phyloP scores from a whole-genome alignment of 1,284 basidiomycete species.

The Kalmanozyma brasiliensis region DNA sequence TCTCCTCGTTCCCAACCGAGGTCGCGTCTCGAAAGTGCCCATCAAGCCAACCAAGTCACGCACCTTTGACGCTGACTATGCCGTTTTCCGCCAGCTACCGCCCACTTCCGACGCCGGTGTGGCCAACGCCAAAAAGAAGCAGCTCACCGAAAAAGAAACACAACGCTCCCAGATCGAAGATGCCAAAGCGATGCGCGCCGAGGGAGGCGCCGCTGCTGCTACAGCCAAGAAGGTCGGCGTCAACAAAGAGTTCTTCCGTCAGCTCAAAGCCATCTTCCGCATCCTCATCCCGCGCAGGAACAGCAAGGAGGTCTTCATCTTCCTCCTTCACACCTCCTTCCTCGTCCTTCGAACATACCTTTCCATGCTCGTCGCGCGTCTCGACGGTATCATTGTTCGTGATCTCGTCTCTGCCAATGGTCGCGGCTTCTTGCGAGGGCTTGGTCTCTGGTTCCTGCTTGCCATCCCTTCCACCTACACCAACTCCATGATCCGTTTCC shows the following conservation, averaged over 20 bases:
- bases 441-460: conserved; percentile 88
- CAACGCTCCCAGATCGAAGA: conserved; percentile 47
- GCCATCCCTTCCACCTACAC: conserved; percentile 94
- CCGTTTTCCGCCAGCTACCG: conserved; percentile 55
- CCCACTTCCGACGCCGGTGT: conserved; percentile 46
- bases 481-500: conserved; percentile 92
- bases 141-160: conserved; percentile 34
- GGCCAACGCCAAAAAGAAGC: conserved; percentile 28
- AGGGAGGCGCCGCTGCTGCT: conserved; percentile 61
- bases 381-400: conserved; percentile 90
- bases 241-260: conserved; percentile 81
- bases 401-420: conserved; percentile 89
- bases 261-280: conserved; percentile 65
- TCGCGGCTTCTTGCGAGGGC: conserved; percentile 82
- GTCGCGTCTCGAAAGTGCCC: conserved; percentile 64
- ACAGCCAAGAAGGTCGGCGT: conserved; percentile 70
- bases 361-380: conserved; percentile 82
- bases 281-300: conserved; percentile 60
- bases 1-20: conserved; percentile 61
- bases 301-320: conserved; percentile 78
- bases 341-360: conserved; percentile 80
- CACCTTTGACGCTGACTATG: conserved; percentile 66
- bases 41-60: conserved; percentile 66
- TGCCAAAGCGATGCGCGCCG: conserved; percentile 54
- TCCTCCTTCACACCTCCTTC: conserved; percentile 85